Conservation (phyloP, 306 rosid species). For the Castanea sativa region DNA sequence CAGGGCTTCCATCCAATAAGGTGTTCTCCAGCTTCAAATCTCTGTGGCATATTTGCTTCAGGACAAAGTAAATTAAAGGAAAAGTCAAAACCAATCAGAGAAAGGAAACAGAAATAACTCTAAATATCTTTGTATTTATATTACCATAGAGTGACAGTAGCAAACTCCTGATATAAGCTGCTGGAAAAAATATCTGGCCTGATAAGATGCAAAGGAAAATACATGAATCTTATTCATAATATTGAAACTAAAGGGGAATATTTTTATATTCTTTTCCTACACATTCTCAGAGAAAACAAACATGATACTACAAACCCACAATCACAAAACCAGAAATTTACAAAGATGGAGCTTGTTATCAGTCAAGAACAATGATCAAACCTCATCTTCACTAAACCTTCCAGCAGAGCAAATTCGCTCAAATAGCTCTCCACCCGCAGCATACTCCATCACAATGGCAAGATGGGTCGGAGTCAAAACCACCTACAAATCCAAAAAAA, state of each 20-base stretch:
- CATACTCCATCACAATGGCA: constrained; percentile 88
- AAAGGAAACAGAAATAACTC: constrained; percentile 4
- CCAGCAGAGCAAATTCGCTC: constrained; percentile 78
- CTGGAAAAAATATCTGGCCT: constrained; percentile 94
- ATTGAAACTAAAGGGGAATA: background rate
- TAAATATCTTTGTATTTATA: background rate
- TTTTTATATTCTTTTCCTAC: background rate
- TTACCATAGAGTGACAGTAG: constrained; percentile 81
- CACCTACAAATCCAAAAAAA: constrained; percentile 47
- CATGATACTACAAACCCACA: background rate
- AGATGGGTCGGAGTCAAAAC: constrained; percentile 86
- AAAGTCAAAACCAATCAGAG: constrained; percentile 5
- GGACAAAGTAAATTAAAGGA: constrained; percentile 10
- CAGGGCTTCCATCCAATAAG: constrained; percentile 82
- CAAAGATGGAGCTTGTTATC: background rate
- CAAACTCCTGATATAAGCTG: constrained; percentile 89
- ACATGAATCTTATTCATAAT: constrained; percentile 12
- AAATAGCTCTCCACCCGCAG: constrained; percentile 87
- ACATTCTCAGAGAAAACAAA: constrained; percentile 18
- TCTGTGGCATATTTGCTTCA: constrained; percentile 86
- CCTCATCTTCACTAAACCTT: constrained; percentile 90
- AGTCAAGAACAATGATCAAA: constrained; percentile 12
- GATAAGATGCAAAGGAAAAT: constrained; percentile 23
- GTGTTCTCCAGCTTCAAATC: constrained; percentile 87
- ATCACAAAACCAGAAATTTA: background rate